Evolutionary conservation across 345 rosid genomes (phyloP).

Genomic region (Gossypium bickii): DNA sequence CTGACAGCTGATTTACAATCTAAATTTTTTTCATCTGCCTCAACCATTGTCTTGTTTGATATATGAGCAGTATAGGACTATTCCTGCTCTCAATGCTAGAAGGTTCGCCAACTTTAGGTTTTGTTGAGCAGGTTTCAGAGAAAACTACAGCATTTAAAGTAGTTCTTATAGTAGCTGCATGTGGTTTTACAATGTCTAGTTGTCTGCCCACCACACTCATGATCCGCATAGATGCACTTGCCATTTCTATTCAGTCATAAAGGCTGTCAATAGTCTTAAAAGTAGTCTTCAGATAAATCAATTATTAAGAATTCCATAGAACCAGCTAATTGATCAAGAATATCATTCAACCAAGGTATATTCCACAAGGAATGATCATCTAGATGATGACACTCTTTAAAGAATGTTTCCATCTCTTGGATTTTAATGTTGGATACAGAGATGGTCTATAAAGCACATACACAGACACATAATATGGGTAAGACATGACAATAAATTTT

Average conservation of each 20-base stretch:
- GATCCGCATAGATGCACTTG: too few relatives aligned
- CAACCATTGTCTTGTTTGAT: conserved; percentile 21
- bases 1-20: conserved; percentile 12
- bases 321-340: neutral
- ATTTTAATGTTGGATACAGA: too few relatives aligned
- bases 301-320: neutral
- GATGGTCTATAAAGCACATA: too few relatives aligned
- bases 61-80: conserved; percentile 19
- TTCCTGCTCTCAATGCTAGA: conserved; percentile 30
- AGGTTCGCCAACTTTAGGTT: conserved; percentile 36
- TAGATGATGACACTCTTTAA: too few relatives aligned
- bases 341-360: neutral
- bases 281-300: neutral
- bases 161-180: neutral
- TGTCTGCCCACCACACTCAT: neutral
- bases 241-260: too few relatives aligned
- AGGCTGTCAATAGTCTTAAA: too few relatives aligned
- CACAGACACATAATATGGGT: too few relatives aligned
- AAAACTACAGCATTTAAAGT: neutral
- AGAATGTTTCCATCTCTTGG: too few relatives aligned
- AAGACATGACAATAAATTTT: too few relatives aligned
- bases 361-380: neutral
- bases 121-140: conserved; percentile 42
- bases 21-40: conserved; percentile 23
- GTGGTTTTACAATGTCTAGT: neutral